A percentile compares a stretch with the other conserved stretches of the same genome.
Conservation (phyloP, 768 basidiomycete genomes). For the Trametes coccinea region DNA sequence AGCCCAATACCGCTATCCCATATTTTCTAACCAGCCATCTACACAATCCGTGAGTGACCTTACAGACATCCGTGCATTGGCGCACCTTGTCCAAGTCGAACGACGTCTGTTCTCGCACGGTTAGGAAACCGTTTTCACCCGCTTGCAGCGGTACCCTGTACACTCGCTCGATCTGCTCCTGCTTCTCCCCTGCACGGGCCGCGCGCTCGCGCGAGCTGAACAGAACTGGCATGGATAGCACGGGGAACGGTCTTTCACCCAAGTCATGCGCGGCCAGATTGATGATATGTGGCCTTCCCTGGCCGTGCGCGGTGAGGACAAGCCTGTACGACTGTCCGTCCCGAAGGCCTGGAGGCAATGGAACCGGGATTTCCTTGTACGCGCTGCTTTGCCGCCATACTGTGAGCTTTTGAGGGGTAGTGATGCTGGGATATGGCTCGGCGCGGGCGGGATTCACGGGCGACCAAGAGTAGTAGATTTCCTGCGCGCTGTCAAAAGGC, state of each 20-base stretch:
- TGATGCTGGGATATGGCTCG: slow-evolving; percentile 29
- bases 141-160: slow-evolving; percentile 36
- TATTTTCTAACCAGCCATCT: slow-evolving; percentile 68
- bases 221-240: slow-evolving; percentile 67
- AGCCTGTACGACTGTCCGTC: slow-evolving; percentile 68
- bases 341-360: slow-evolving; percentile 53
- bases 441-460: slow-evolving; percentile 11
- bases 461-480: slow-evolving; percentile 74
- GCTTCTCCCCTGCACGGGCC: slow-evolving; percentile 44
- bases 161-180: slow-evolving; percentile 64
- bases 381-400: slow-evolving; percentile 67
- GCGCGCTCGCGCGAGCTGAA: slow-evolving; percentile 35
- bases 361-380: slow-evolving; percentile 75
- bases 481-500: slow-evolving; percentile 48
- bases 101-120: slow-evolving; percentile 76
- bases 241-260: slow-evolving; percentile 55
- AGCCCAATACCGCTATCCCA: slow-evolving; percentile 94
- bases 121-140: slow-evolving; percentile 36
- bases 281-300: slow-evolving; percentile 35
- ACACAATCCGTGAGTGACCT: slow-evolving; percentile 7
- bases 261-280: slow-evolving; percentile 44
- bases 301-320: slow-evolving; percentile 47
- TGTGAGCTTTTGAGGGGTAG: slow-evolving; percentile 63
- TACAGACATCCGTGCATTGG: neutral
- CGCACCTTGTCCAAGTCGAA: slow-evolving; percentile 92